Percentiles rank a stretch among this genome's conserved stretches.
Conservation (phyloP, 2,329 filamentous ascomycete species). For the Gnomoniopsis smithogilvyi region DNA sequence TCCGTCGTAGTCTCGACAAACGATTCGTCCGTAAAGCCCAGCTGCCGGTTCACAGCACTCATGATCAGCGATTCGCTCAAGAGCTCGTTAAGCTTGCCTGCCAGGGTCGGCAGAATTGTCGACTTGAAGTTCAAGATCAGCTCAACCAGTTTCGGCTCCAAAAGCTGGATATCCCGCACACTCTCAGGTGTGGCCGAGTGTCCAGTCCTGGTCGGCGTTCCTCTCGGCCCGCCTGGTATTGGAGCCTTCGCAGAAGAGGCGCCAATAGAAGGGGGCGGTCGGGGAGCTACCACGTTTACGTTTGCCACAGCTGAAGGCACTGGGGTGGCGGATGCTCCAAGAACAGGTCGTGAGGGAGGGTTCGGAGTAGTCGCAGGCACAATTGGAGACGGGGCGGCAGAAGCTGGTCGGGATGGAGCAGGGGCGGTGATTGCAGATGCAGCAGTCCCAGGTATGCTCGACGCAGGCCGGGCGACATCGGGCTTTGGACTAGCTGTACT, state of each 20-base stretch:
- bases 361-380: neutral
- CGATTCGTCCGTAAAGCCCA: slow-evolving; percentile 44
- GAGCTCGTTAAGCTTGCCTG: slow-evolving; percentile 35
- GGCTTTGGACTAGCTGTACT: neutral
- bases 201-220: slow-evolving; percentile 2
- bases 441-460: neutral
- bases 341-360: neutral
- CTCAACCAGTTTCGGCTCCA: slow-evolving; percentile 38
- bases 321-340: neutral
- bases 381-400: neutral
- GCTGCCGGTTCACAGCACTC: slow-evolving; percentile 48
- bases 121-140: slow-evolving; percentile 43
- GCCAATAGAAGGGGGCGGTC: neutral
- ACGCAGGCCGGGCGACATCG: neutral
- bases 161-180: slow-evolving; percentile 14
- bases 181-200: neutral
- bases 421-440: too few relatives aligned
- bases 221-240: slow-evolving; percentile 1
- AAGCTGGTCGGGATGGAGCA: neutral
- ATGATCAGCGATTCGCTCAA: slow-evolving; percentile 45
- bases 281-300: neutral
- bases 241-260: neutral
- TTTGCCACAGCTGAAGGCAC: neutral
- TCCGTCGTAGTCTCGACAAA: slow-evolving; percentile 26
- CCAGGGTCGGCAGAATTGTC: slow-evolving; percentile 41